Conservation (phyloP, 2,329 filamentous ascomycete species). For the Rhexocercosporidium sp. region DNA sequence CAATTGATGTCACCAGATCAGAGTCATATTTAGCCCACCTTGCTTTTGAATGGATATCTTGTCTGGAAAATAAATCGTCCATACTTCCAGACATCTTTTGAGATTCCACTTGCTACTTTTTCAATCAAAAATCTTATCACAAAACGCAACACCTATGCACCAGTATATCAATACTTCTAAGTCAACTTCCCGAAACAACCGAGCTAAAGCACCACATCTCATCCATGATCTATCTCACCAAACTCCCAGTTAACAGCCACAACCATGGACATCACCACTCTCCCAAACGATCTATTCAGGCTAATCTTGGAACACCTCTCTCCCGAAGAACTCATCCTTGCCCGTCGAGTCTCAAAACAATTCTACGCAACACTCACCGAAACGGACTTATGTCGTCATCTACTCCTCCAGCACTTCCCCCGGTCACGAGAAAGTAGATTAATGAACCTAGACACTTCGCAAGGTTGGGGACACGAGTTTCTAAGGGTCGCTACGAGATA, state of each 20-base stretch:
- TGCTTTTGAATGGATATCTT: too few relatives aligned
- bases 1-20: too few relatives aligned
- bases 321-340: slow-evolving; percentile 55
- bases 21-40: too few relatives aligned
- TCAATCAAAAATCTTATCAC: too few relatives aligned
- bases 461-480: slow-evolving; percentile 52
- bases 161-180: too few relatives aligned
- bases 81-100: too few relatives aligned
- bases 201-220: neutral
- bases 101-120: too few relatives aligned
- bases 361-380: slow-evolving; percentile 58
- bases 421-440: slow-evolving; percentile 57
- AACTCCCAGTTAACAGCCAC: neutral
- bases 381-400: slow-evolving; percentile 50
- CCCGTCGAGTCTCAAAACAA: slow-evolving; percentile 55
- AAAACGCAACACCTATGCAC: too few relatives aligned
- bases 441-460: neutral
- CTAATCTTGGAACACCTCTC: slow-evolving; percentile 56
- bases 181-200: neutral
- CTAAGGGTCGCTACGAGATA: slow-evolving; percentile 59
- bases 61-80: too few relatives aligned
- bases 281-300: slow-evolving; percentile 65
- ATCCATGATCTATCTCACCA: neutral
- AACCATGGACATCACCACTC: slow-evolving; percentile 47
- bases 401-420: slow-evolving; percentile 58